Base-by-base conservation (phyloP, 768 basidiomycete species). In the Rubroboletus satanas region DNA sequence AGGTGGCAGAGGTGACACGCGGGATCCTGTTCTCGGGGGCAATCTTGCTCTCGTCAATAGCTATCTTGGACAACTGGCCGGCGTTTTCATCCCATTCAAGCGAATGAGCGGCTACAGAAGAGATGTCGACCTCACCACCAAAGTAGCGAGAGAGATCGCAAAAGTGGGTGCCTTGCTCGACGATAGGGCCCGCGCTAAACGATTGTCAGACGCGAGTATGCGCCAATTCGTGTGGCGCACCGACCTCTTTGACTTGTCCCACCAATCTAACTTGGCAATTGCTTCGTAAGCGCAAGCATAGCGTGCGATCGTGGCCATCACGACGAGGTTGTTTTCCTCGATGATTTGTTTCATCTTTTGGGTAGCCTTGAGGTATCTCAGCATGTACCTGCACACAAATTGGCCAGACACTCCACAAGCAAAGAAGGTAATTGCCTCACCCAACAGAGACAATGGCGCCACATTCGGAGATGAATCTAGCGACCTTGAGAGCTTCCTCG, bases 271-370 rank as follows among this genome's bases (percentile, higher is more conserved):
- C 71, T 93, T 92, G 11, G 81, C 80, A 54, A 90, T 90, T 23
- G 81, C 73, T 69, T 89, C 82, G 63, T 93, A 95, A 38, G 90
- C 91, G 64, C 87, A 87, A 11, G 92, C 93, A 73, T 98, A 99
- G 55, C 96, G 88, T 8, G 94, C 95, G 61, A 95, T 85, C 35
- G 96, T 98, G 44, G 88, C 81, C 95, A 98, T 98, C 49, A 99
- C 94, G 21, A 88, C 88, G 55, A 99, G 79, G 66, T 92, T 83
- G 70, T 98, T 98, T 59, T 96, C 93, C 66, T 90, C 78, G 68
- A 99, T 90, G 71, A 98, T 94, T 57, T 88, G 82, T 75, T 96
- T 95, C 91, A 98, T 97, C 81, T 85, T 87, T 74, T 97, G 93
- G 21, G 96, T 92, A 32, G 89, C 94, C 71, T 88, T 88, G 64